Conservation (phyloP, 2,329 filamentous ascomycete genomes). For the Fusarium sp. region DNA sequence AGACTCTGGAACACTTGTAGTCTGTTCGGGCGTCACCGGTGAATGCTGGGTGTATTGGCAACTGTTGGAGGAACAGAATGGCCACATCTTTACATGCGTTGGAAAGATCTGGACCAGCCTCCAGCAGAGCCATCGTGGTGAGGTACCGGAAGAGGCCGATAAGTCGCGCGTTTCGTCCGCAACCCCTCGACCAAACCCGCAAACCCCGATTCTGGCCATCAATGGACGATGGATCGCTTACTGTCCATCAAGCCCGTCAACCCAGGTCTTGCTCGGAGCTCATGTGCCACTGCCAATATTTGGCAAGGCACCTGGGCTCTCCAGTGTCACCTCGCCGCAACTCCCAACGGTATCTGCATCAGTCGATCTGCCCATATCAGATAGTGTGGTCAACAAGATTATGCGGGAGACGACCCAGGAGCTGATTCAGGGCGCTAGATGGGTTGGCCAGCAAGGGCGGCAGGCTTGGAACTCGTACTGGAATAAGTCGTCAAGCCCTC, state of each 20-base stretch:
- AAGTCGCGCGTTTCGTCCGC: conserved; percentile 48
- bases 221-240: conserved; percentile 80
- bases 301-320: conserved; percentile 63
- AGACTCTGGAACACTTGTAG: conserved; percentile 72
- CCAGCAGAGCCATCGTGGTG: conserved; percentile 65
- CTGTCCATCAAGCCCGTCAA: conserved; percentile 74
- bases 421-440: conserved; percentile 75
- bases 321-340: conserved; percentile 71
- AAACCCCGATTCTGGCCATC: conserved; percentile 72
- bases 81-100: conserved; percentile 67
- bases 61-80: conserved; percentile 53
- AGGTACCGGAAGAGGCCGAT: conserved; percentile 57
- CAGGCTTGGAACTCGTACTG: conserved; percentile 84
- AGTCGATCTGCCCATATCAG: conserved; percentile 74
- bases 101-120: conserved; percentile 93
- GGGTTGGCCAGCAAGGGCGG: conserved; percentile 78
- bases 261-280: conserved; percentile 73
- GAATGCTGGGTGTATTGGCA: conserved; percentile 82
- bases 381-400: conserved; percentile 76
- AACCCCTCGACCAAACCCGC: conserved; percentile 55
- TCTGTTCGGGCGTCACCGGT: conserved; percentile 83
- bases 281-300: conserved; percentile 64
- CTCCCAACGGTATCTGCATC: conserved; percentile 71
- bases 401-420: conserved; percentile 82
- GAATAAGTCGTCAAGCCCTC: conserved; percentile 62